Evolutionary conservation across 2,329 filamentous ascomycete genomes (phyloP).

Genomic region (Paracamarosporium sp.): DNA sequence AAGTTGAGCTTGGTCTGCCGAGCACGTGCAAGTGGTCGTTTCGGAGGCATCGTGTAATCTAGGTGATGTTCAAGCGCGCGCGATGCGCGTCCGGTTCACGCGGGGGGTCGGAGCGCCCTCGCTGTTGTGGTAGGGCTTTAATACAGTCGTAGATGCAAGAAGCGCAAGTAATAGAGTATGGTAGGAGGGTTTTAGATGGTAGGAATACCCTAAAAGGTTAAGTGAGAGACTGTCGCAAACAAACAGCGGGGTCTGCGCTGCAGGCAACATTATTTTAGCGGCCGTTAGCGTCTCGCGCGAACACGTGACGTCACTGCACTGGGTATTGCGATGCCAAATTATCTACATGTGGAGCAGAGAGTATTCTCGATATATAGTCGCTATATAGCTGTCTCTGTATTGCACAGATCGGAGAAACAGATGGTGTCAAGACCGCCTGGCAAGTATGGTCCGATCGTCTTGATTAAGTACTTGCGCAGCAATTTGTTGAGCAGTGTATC

Average conservation of each 20-base stretch:
- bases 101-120: not conserved
- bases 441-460: too few relatives aligned
- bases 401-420: too few relatives aligned
- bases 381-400: too few relatives aligned
- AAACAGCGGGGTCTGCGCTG: not conserved
- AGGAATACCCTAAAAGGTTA: not conserved
- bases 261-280: not conserved
- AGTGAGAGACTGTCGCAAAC: not conserved
- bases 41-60: slow-evolving; percentile 29
- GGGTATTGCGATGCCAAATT: too few relatives aligned
- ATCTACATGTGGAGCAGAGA: too few relatives aligned
- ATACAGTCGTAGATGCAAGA: not conserved
- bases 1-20: slow-evolving; percentile 54
- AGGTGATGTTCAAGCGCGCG: not conserved
- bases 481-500: too few relatives aligned
- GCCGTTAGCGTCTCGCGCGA: not conserved
- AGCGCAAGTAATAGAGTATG: not conserved
- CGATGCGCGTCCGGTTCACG: not conserved
- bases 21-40: slow-evolving; percentile 29
- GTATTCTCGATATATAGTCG: too few relatives aligned
- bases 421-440: too few relatives aligned
- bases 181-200: not conserved
- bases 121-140: not conserved
- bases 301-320: slow-evolving; percentile 7
- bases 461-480: too few relatives aligned